phyloP scores from a whole-genome alignment of 225 moss, liverwort and hornwort genomes.

The Climacium dendroides region DNA sequence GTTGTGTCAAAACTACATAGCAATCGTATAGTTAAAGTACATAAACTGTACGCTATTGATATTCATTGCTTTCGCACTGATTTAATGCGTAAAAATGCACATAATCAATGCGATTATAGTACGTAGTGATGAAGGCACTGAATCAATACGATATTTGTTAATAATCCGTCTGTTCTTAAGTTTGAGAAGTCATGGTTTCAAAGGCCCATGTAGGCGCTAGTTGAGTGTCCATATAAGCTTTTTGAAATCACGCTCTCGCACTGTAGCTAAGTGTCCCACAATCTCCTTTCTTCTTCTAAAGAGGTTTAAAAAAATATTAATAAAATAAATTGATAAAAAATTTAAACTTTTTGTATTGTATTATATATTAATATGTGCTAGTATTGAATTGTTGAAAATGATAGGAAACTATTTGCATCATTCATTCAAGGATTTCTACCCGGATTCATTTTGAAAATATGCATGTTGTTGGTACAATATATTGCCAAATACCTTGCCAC shows the following conservation, averaged over 20 bases:
- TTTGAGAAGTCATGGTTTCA: too few relatives aligned
- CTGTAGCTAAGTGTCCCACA: accelerated
- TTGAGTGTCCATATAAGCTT: background rate
- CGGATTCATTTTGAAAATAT: constrained; percentile 49
- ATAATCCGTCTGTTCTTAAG: too few relatives aligned
- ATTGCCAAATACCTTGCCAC: constrained; percentile 34
- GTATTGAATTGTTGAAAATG: background rate
- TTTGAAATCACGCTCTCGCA: accelerated
- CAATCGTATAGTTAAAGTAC: too few relatives aligned
- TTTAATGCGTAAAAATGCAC: too few relatives aligned
- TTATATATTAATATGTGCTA: background rate
- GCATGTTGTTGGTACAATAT: constrained; percentile 36
- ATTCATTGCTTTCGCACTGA: too few relatives aligned
- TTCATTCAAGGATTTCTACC: constrained; percentile 73
- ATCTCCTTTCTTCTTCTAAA: background rate
- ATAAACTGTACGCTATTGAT: too few relatives aligned
- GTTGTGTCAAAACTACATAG: too few relatives aligned
- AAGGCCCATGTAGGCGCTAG: accelerated
- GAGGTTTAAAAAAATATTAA: accelerated
- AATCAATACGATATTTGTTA: too few relatives aligned
- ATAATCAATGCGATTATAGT: too few relatives aligned
- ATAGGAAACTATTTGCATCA: constrained; percentile 34
- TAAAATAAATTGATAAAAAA: background rate
- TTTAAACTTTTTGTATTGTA: too few relatives aligned
- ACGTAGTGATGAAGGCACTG: too few relatives aligned